These are phyloP conservation scores for Magnaporthales sp. DNA, from an alignment of 2,329 filamentous ascomycete genomes.

Conservation along the genomic window DNA sequence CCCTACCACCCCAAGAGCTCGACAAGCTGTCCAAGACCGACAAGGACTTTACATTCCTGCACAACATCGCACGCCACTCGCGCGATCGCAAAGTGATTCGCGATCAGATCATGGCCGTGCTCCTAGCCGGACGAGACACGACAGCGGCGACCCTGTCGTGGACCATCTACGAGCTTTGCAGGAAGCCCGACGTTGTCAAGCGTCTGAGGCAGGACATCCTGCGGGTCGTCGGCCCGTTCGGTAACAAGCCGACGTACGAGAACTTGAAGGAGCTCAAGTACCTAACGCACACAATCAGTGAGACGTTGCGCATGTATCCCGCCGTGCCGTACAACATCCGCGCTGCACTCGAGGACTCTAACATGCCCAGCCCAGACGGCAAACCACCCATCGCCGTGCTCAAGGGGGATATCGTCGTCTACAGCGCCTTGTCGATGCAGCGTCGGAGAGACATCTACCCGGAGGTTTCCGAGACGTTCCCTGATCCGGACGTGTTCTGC, in stretches of 20 bases:
- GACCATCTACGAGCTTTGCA: slow-evolving; percentile 27
- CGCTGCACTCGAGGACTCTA: slow-evolving; percentile 17
- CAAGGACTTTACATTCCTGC: slow-evolving; percentile 65
- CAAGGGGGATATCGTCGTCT: slow-evolving; percentile 16
- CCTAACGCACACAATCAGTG: slow-evolving; percentile 36
- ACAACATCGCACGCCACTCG: slow-evolving; percentile 64
- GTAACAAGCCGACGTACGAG: slow-evolving; percentile 34
- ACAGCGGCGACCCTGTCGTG: slow-evolving; percentile 35
- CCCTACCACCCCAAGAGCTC: slow-evolving; percentile 54
- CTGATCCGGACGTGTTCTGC: slow-evolving; percentile 17
- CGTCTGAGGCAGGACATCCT: slow-evolving; percentile 28
- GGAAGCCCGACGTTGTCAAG: slow-evolving; percentile 24
- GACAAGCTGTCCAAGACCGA: slow-evolving; percentile 60
- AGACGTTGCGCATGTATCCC: slow-evolving; percentile 19
- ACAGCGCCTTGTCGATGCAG: slow-evolving; percentile 19
- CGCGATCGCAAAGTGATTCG: slow-evolving; percentile 54
- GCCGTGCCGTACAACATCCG: slow-evolving; percentile 19
- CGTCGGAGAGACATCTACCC: slow-evolving; percentile 19
- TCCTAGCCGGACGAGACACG: slow-evolving; percentile 64
- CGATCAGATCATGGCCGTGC: slow-evolving; percentile 67
- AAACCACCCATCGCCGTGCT: slow-evolving; percentile 12
- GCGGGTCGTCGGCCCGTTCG: slow-evolving; percentile 15
- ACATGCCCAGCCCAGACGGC: slow-evolving; percentile 13
- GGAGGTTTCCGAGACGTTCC: slow-evolving; percentile 13
- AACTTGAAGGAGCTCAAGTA: slow-evolving; percentile 39